These are phyloP conservation scores for Citeromyces hawaiiensis DNA, from an alignment of 1,139 yeast genomes.

Conservation along the genomic window DNA sequence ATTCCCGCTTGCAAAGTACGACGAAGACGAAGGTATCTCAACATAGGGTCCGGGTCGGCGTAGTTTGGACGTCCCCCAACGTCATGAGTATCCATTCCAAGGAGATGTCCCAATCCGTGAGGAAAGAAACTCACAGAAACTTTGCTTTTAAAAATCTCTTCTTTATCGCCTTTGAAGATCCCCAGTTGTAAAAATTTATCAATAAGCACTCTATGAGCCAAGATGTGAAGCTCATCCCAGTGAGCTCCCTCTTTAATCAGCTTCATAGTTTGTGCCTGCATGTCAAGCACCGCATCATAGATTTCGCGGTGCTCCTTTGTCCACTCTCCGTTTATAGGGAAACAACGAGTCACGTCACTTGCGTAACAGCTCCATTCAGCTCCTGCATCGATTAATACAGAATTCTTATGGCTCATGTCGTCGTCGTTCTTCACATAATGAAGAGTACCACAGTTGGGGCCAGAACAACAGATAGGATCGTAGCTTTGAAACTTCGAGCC, in stretches of 20 bases:
- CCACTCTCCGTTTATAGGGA: slow-evolving; percentile 88
- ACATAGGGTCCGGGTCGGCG: slow-evolving; percentile 64
- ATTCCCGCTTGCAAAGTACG: slow-evolving; percentile 59
- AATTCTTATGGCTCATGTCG: slow-evolving; percentile 37
- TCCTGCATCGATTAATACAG: slow-evolving; percentile 88
- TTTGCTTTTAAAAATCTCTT: slow-evolving; percentile 57
- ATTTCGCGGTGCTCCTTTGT: slow-evolving; percentile 74
- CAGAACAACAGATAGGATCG: slow-evolving; percentile 93
- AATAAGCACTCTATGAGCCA: slow-evolving; percentile 69
- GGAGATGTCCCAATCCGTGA: slow-evolving; percentile 87
- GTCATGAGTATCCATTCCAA: slow-evolving; percentile 95
- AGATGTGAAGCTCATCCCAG: slow-evolving; percentile 79
- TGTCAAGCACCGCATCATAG: slow-evolving; percentile 67
- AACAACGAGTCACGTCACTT: slow-evolving; percentile 87
- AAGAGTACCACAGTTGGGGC: slow-evolving; percentile 81
- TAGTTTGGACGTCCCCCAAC: slow-evolving; percentile 84
- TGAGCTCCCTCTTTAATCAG: slow-evolving; percentile 65
- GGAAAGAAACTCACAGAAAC: slow-evolving; percentile 79
- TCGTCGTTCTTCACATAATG: slow-evolving; percentile 86
- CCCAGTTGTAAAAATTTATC: slow-evolving; percentile 63
- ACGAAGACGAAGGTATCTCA: slow-evolving; percentile 69
- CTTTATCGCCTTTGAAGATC: slow-evolving; percentile 49
- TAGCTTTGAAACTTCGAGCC: slow-evolving; percentile 84
- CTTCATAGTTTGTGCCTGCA: slow-evolving; percentile 65
- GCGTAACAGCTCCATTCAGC: slow-evolving; percentile 95